Base-by-base conservation (phyloP, 2,329 filamentous ascomycete genomes). In the Penicillium sp. region DNA sequence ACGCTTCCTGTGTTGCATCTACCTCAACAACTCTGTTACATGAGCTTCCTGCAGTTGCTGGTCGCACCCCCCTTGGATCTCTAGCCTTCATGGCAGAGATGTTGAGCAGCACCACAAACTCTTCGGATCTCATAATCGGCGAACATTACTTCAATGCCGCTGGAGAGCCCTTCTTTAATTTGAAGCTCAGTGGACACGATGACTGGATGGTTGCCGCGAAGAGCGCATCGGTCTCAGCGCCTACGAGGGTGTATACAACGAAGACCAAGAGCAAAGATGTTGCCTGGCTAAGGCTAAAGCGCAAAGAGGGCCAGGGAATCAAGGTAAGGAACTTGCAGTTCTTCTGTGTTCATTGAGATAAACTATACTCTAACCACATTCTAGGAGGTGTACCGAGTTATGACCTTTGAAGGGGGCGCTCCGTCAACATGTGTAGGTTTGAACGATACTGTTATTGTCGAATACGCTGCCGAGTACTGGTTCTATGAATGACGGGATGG, bases 381-480 rank as follows among this genome's bases (percentile, higher is more conserved):
- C 36, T 60, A 75, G 74, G 70, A 72, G 43, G 65, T 76, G 11
- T 76, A 74, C 49, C 71, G 72, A 36, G 66, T 75, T 7, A 58
- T 73, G 44, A 74, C 73, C 1, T 65, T 65, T 9, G 65, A 66
- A 10, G 74, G 74, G 9, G 51, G 56, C 9, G 46, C 71, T 11
- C 72, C 73, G 20, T 53, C 56, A 25, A 68, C 65, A 0, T 76
- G 74, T 56, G 53, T 61, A 27, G 62, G 63, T 6, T 65, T 69
- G 49, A 44, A 62, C 7, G 53, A 60, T 4, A 67, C 60, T 0
- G 60, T 74, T 28, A 52, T 67, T 45, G 64, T 73, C 20, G 63
- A 70, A 18, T 76, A 76, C 62, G 63, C 69, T 5, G 72, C 74
- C 5, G 68, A 75, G 57, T 76, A 76, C 52, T 76, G 71, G 72